Evolutionary conservation across 148 eudicot genomes (phyloP).

Genomic region (Chenopodium berlandieri): DNA sequence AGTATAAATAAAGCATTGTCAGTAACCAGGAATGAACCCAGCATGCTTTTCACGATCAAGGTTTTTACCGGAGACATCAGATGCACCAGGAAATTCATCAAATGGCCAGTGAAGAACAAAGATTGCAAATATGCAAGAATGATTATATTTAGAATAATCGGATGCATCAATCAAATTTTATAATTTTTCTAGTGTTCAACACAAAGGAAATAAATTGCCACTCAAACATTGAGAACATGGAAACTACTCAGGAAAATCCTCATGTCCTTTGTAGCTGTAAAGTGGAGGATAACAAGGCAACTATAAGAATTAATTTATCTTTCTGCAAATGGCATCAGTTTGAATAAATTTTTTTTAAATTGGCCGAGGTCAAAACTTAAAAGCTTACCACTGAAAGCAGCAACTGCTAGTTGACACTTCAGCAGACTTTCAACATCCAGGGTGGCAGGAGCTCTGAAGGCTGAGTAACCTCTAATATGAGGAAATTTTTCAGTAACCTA

Average conservation of each 20-base stretch:
- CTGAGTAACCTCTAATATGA: conserved; percentile 65
- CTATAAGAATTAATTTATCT: neutral
- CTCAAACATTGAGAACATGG: neutral
- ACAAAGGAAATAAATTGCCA: neutral
- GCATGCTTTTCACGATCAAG: neutral
- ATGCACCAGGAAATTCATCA: neutral
- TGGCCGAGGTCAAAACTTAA: neutral
- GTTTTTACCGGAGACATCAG: neutral
- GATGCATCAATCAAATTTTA: too few relatives aligned
- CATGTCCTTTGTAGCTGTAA: neutral
- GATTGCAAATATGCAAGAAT: neutral
- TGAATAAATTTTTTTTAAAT: neutral
- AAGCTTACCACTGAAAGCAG: conserved; percentile 61
- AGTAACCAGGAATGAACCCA: neutral
- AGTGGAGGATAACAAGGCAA: neutral
- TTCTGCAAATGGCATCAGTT: neutral
- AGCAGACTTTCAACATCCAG: conserved; percentile 54
- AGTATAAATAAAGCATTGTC: neutral
- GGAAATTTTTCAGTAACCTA: conserved; percentile 94
- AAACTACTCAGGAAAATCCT: neutral
- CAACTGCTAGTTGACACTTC: conserved; percentile 83
- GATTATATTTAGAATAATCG: too few relatives aligned
- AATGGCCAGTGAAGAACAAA: conserved; percentile 5
- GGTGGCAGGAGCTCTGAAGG: conserved; percentile 53
- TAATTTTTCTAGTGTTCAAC: too few relatives aligned